phyloP scores from a whole-genome alignment of 805 yeast species.

The Suhomyces vadensis region DNA sequence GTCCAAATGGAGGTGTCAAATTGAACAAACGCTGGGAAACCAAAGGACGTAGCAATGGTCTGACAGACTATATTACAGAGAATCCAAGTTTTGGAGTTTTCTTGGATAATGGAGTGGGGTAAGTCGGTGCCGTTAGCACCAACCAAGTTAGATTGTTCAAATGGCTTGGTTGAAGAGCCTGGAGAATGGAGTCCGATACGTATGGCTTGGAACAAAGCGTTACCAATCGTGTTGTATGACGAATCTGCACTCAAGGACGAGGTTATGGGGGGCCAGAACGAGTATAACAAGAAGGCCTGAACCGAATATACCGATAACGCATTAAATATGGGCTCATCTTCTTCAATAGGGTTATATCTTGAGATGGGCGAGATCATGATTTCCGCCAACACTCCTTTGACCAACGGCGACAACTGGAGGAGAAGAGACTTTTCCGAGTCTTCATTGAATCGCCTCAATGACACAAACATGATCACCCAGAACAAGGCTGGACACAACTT shows the following conservation, averaged over 20 bases:
- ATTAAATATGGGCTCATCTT: conserved; percentile 78
- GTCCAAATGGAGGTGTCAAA: conserved; percentile 70
- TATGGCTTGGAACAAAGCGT: conserved; percentile 90
- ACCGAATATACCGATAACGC: conserved; percentile 92
- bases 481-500: conserved; percentile 82
- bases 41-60: conserved; percentile 86
- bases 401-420: conserved; percentile 61
- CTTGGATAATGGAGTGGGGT: conserved; percentile 43
- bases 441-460: conserved; percentile 54
- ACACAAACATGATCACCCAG: conserved; percentile 90
- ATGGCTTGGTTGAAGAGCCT: conserved; percentile 2
- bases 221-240: conserved; percentile 92
- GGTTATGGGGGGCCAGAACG: conserved; percentile 95
- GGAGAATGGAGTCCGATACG: conserved; percentile 86
- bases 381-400: conserved; percentile 79
- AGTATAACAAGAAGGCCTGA: conserved; percentile 84
- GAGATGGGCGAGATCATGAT: conserved; percentile 89
- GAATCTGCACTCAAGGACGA: conserved; percentile 94
- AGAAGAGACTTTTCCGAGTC: conserved; percentile 44
- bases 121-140: background rate
- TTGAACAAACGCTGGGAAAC: conserved; percentile 89
- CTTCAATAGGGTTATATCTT: conserved; percentile 74
- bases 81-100: conserved; percentile 91
- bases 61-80: conserved; percentile 89
- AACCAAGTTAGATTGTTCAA: background rate